Evolutionary conservation across 345 rosid genomes (phyloP).

Genomic region (Dipteronia sinensis): DNA sequence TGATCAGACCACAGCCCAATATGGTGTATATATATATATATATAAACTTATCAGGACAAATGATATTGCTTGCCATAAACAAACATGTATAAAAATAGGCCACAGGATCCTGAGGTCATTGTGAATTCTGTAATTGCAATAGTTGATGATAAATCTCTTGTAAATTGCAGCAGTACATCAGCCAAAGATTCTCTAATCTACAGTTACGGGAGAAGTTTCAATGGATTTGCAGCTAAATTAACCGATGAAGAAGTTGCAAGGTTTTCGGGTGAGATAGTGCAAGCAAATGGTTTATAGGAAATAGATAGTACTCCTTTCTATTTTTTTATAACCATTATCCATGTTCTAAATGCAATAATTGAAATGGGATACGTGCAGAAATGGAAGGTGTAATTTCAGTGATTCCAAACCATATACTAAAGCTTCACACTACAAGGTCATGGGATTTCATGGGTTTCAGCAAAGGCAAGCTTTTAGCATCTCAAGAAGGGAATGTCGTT

Average conservation of each 20-base stretch:
- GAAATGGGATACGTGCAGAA: slow-evolving; percentile 18
- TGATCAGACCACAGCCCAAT: too few species aligned
- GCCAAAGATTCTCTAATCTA: slow-evolving; percentile 37
- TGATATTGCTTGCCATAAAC: background rate
- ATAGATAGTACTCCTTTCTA: too few species aligned
- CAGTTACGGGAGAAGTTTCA: slow-evolving; percentile 43
- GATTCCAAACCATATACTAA: slow-evolving; percentile 30
- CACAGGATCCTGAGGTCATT: background rate
- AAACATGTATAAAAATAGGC: background rate
- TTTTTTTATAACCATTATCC: background rate
- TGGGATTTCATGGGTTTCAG: slow-evolving; percentile 46
- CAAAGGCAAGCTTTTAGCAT: background rate
- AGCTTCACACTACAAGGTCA: slow-evolving; percentile 40
- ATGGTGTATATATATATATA: too few species aligned
- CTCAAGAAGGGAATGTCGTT: slow-evolving; percentile 23
- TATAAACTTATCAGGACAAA: too few species aligned
- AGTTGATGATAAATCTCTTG: background rate
- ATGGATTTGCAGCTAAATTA: slow-evolving; percentile 49
- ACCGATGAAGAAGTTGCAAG: slow-evolving; percentile 39
- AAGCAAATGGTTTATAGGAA: background rate
- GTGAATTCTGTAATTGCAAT: background rate
- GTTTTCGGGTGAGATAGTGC: slow-evolving; percentile 31
- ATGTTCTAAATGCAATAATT: background rate
- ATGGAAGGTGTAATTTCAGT: slow-evolving; percentile 45
- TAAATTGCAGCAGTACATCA: slow-evolving; percentile 27